Evolutionary conservation across 1,284 basidiomycete species (phyloP), one percentile per base, ranked within the genome.

Genomic region (Athelia psychrophila): DNA sequence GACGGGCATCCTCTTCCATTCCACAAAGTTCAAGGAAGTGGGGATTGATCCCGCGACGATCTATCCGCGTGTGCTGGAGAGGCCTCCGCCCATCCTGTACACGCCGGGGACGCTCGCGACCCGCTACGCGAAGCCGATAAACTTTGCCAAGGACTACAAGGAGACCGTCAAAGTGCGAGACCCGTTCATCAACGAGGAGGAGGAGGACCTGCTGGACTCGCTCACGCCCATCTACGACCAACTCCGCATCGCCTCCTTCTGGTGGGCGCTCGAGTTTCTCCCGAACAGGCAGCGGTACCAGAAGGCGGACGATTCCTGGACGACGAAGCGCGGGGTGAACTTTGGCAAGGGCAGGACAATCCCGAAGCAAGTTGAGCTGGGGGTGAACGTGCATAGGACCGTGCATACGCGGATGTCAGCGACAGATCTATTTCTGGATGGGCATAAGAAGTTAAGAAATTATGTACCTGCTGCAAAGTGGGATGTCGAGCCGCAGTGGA

Each of bases 1-100:
- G 3, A 76, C 76, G 0, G 81, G 80, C 1, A 80, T 84, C 47
- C 66, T 78, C 47, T 83, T 82, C 65, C 71, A 81, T 54, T 63
- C 69, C 2, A 73, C 75, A 45, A 68, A 73, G 56, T 74, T 84
- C 54, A 70, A 68, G 45, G 56, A 64, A 2, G 64, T 80, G 18
- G 83, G 83, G 1, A 62, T 84, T 56, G 78, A 84, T 52, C 70
- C 70, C 0, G 57, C 56, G 3, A 67, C 60, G 1, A 61, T 83
- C 3, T 74, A 73, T 58, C 78, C 78, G 0, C 30, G 54, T 1
- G 73, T 78, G 1, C 49, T 59, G 16, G 15, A 54, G 0, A 72
- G 77, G 6, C 79, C 77, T 2, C 61, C 63, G 4, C 54, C 68
- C 2, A 55, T 74, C 44, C 60, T 51, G 33, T 57, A 61, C 48